These are phyloP conservation scores for Fusarium sp. DNA, from an alignment of 2,329 filamentous ascomycete genomes.

Conservation along the genomic window DNA sequence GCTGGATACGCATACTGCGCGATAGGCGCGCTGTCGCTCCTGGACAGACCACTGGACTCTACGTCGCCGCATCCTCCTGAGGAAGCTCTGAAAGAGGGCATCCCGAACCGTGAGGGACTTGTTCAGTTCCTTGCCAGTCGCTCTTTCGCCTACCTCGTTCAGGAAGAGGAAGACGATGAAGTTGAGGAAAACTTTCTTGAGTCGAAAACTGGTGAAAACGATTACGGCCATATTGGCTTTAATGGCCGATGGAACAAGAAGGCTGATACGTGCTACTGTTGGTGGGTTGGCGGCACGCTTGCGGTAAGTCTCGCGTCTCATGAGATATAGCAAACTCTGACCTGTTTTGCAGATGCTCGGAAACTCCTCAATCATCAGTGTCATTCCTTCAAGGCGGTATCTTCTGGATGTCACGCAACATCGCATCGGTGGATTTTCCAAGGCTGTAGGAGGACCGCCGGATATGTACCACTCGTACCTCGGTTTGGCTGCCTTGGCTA, in stretches of 20 bases:
- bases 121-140: conserved; percentile 71
- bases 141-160: conserved; percentile 70
- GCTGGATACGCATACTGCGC: conserved; percentile 94
- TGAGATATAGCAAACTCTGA: background rate
- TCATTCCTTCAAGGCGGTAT: conserved; percentile 75
- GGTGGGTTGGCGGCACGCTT: conserved; percentile 83
- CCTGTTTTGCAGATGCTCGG: conserved; percentile 65
- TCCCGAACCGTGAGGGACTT: conserved; percentile 48
- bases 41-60: conserved; percentile 68
- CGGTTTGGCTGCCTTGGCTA: conserved; percentile 81
- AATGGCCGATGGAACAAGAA: conserved; percentile 93
- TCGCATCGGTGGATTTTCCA: conserved; percentile 84
- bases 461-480: conserved; percentile 92
- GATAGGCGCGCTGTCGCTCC: conserved; percentile 78
- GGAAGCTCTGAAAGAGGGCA: conserved; percentile 50
- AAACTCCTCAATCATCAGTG: conserved; percentile 67
- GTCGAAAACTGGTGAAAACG: conserved; percentile 49
- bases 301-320: conserved; percentile 46
- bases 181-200: conserved; percentile 55
- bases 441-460: conserved; percentile 73
- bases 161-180: conserved; percentile 59
- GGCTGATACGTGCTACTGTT: conserved; percentile 95
- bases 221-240: conserved; percentile 73
- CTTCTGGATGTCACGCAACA: conserved; percentile 90
- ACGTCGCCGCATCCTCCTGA: conserved; percentile 20